Conservation (phyloP, 257 asterid genomes). For the Jacaranda mimosifolia region DNA sequence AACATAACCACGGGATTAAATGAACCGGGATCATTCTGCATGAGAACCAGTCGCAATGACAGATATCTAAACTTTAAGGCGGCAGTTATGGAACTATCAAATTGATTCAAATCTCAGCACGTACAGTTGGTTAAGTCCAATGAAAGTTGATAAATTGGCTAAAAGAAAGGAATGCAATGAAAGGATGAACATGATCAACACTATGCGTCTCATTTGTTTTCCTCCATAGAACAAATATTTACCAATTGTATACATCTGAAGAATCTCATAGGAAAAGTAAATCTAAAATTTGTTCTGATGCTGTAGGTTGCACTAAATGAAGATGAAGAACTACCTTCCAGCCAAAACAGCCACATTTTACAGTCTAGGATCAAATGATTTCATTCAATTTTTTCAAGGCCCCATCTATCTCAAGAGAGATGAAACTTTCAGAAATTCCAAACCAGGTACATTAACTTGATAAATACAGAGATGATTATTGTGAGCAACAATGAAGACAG, state of each 20-base stretch:
- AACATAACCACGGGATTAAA: no score
- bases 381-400: background rate
- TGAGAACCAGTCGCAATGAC: no score
- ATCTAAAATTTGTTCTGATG: background rate
- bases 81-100: slow-evolving; percentile 1
- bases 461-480: background rate
- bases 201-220: background rate
- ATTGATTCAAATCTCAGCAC: background rate
- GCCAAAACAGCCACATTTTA: background rate
- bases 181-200: slow-evolving; percentile 4
- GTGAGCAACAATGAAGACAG: background rate
- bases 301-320: background rate
- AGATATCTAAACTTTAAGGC: no score
- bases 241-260: background rate
- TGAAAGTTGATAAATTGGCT: background rate
- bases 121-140: background rate
- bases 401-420: background rate
- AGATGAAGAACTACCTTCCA: background rate
- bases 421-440: background rate
- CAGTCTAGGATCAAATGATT: background rate
- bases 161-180: slow-evolving; percentile 8
- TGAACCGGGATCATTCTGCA: no score
- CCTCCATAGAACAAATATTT: background rate
- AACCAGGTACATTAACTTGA: background rate
- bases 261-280: slow-evolving; percentile 13